phyloP scores from a whole-genome alignment of 306 rosid genomes.

The Carpinus fangiana region DNA sequence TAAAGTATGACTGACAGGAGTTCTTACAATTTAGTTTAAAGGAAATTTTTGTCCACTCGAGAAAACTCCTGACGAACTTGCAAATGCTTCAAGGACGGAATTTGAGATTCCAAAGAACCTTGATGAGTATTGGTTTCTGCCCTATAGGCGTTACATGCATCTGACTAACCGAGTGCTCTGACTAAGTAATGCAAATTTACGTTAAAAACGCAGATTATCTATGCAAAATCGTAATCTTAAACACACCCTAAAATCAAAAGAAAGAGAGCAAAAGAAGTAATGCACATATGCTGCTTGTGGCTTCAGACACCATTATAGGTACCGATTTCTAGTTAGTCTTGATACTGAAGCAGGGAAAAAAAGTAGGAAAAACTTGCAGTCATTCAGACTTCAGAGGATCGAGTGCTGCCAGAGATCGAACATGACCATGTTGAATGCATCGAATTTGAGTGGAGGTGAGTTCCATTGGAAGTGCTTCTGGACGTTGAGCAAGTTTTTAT shows the following conservation, averaged over 20 bases:
- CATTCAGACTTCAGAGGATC: background rate
- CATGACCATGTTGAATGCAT: background rate
- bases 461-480: background rate
- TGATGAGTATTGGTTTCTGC: slow-evolving; percentile 48
- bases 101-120: slow-evolving; percentile 62
- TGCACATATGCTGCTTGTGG: no score
- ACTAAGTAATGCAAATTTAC: slow-evolving; percentile 1
- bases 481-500: slow-evolving; percentile 31
- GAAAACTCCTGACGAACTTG: slow-evolving; percentile 59
- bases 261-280: no score
- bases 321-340: background rate
- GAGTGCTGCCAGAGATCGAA: background rate
- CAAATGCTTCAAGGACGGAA: slow-evolving; percentile 59
- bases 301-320: no score
- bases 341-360: background rate
- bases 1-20: no score
- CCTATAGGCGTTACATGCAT: background rate
- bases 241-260: no score
- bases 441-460: background rate
- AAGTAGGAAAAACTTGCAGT: background rate
- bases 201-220: background rate
- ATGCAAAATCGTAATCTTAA: no score
- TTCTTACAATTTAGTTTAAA: no score
- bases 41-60: background rate
- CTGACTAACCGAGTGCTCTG: background rate